A percentile compares a stretch with the other conserved stretches of the same genome.
phyloP scores from a whole-genome alignment of 768 basidiomycete genomes.

The Lactifluus rugatus region DNA sequence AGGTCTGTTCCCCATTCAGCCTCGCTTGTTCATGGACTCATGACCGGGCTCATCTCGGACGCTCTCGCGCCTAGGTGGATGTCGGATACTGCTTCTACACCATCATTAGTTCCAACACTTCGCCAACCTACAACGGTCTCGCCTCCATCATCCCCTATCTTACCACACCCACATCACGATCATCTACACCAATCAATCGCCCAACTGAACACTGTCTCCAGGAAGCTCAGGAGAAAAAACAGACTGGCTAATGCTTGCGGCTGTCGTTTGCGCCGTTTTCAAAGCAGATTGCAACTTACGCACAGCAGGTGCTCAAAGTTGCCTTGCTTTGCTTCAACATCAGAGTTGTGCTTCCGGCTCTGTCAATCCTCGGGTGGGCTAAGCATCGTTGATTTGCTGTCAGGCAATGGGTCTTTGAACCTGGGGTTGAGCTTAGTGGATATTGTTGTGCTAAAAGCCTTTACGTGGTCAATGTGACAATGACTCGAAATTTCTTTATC shows the following conservation, averaged over 20 bases:
- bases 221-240: not conserved
- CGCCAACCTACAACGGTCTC: not conserved
- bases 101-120: constrained; percentile 10
- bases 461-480: not conserved
- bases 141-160: not conserved
- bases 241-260: not conserved
- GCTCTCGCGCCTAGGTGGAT: constrained; percentile 1
- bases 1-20: constrained; percentile 37
- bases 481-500: not conserved
- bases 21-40: not conserved
- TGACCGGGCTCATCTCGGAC: constrained; percentile 1
- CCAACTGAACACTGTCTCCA: not conserved
- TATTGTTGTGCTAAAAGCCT: constrained; percentile 20
- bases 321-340: constrained; percentile 23
- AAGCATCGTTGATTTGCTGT: constrained; percentile 39
- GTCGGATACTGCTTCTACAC: constrained; percentile 7
- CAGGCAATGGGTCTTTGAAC: constrained; percentile 32
- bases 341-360: constrained; percentile 21
- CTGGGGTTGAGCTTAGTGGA: constrained; percentile 34
- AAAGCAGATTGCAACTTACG: not conserved
- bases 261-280: not conserved
- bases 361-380: constrained; percentile 27
- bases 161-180: constrained; percentile 12
- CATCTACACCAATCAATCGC: constrained; percentile 1
- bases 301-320: constrained; percentile 16